A percentile compares a stretch with the other conserved stretches of the same genome.
phyloP scores from a whole-genome alignment of 208 protist species.

The Trypanosomatidae sp. region DNA sequence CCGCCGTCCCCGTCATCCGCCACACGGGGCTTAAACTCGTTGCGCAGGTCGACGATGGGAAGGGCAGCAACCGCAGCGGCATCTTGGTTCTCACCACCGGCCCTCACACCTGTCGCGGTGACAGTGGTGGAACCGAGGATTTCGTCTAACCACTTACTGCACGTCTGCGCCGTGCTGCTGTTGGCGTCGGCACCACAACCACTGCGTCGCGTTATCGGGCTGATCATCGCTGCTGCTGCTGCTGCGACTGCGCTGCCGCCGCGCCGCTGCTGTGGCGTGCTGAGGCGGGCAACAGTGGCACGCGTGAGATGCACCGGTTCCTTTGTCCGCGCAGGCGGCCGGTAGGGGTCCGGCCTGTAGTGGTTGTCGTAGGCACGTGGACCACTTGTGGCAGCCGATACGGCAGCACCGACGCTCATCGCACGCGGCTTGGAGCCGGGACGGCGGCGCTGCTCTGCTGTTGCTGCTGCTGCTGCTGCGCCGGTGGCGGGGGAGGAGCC shows the following conservation, averaged over 20 bases:
- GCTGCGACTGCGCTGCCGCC: neutral
- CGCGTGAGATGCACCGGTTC: constrained; percentile 17
- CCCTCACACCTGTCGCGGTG: constrained; percentile 15
- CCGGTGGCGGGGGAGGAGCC: no score
- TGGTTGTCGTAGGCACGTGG: no score
- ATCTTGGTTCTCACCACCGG: neutral
- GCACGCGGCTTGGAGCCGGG: no score
- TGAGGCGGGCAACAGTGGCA: constrained; percentile 25
- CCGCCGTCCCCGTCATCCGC: neutral
- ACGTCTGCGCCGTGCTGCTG: constrained; percentile 24
- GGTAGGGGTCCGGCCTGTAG: no score
- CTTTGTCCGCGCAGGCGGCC: constrained; percentile 12
- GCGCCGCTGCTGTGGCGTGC: constrained; percentile 16
- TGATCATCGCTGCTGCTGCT: constrained; percentile 3
- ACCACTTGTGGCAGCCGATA: no score
- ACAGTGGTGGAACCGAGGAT: constrained; percentile 30
- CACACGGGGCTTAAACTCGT: constrained; percentile 41
- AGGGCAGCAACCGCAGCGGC: constrained; percentile 14
- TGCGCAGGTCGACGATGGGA: constrained; percentile 56
- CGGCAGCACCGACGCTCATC: no score
- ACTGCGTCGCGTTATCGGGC: constrained; percentile 14
- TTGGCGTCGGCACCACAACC: neutral
- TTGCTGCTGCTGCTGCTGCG: no score
- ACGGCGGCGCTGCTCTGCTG: no score
- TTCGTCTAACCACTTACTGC: constrained; percentile 31